Evolutionary conservation across 192 early-diverging fungal genomes (phyloP).

Genomic region (Mortierella alpina): DNA sequence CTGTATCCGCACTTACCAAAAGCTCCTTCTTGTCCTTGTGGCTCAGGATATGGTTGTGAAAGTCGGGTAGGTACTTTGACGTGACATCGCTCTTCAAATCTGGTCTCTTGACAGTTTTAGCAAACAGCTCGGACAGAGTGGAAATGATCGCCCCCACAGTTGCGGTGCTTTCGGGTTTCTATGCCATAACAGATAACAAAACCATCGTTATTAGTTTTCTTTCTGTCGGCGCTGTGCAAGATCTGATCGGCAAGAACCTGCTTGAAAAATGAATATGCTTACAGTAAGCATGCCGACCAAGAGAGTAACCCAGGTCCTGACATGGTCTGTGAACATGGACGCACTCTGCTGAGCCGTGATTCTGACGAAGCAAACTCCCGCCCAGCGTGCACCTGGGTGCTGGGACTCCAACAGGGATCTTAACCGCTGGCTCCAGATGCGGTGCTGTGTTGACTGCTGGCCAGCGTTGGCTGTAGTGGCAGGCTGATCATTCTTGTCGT

Average conservation of each 20-base stretch:
- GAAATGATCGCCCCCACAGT: conserved; percentile 56
- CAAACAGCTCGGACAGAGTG: conserved; percentile 60
- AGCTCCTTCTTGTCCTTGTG: conserved; percentile 57
- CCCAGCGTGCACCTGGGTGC: conserved; percentile 59
- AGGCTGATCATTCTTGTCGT: conserved; percentile 27
- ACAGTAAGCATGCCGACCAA: conserved; percentile 58
- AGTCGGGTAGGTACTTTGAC: conserved; percentile 61
- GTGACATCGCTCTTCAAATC: conserved; percentile 68
- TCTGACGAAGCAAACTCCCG: conserved; percentile 60
- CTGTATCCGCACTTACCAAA: conserved; percentile 44
- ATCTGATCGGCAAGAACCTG: neutral
- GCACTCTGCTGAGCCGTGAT: conserved; percentile 61
- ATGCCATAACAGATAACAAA: neutral
- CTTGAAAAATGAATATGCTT: neutral
- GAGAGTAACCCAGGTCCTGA: conserved; percentile 56
- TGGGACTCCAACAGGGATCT: conserved; percentile 67
- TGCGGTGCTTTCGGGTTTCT: conserved; percentile 59
- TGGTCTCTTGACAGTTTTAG: conserved; percentile 57
- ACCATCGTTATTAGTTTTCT: neutral
- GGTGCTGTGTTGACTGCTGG: conserved; percentile 37
- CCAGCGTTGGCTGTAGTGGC: neutral
- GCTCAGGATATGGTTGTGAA: conserved; percentile 57
- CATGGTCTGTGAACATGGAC: conserved; percentile 51
- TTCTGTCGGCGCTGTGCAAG: neutral
- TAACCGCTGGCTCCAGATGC: conserved; percentile 66